These are phyloP conservation scores for Hyaloscypha finlandica DNA, from an alignment of 495 filamentous ascomycete genomes.

Conservation along the genomic window DNA sequence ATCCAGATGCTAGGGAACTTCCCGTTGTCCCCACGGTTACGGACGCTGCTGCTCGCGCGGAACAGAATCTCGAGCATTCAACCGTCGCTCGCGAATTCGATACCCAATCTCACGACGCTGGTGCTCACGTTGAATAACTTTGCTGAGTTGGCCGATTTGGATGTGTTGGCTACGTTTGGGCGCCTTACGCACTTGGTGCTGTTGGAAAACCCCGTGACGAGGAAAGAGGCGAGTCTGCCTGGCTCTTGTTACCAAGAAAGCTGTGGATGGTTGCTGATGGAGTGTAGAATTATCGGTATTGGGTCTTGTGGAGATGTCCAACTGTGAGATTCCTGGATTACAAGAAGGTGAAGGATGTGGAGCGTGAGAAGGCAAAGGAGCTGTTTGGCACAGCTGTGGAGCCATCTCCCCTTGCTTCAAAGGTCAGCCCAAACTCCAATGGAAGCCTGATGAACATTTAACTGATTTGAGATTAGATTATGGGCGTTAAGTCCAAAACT, in stretches of 20 bases:
- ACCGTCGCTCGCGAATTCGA: constrained; percentile 63
- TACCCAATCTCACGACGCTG: constrained; percentile 77
- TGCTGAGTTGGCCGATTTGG: constrained; percentile 80
- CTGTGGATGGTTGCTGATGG: background rate
- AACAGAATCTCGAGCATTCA: constrained; percentile 87
- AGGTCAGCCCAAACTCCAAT: constrained; percentile 41
- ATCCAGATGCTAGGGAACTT: constrained; percentile 88
- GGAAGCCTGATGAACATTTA: background rate
- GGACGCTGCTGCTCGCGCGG: constrained; percentile 82
- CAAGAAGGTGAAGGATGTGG: constrained; percentile 82
- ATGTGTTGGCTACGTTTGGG: constrained; percentile 70
- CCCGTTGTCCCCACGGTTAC: constrained; percentile 85
- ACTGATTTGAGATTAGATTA: constrained; percentile 56
- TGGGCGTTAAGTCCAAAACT: constrained; percentile 81
- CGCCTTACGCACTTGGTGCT: constrained; percentile 78
- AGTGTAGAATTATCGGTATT: constrained; percentile 83
- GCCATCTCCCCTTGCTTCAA: constrained; percentile 78
- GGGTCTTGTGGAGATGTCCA: constrained; percentile 85
- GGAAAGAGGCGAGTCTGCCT: constrained; percentile 75
- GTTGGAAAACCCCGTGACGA: constrained; percentile 84
- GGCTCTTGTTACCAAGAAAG: background rate
- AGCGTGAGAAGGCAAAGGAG: constrained; percentile 72
- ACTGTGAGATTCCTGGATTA: constrained; percentile 91
- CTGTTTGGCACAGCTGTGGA: constrained; percentile 78
- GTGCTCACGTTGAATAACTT: constrained; percentile 78